Base-by-base conservation (phyloP, 2,329 filamentous ascomycete genomes). In the Colletotrichum tabaci region DNA sequence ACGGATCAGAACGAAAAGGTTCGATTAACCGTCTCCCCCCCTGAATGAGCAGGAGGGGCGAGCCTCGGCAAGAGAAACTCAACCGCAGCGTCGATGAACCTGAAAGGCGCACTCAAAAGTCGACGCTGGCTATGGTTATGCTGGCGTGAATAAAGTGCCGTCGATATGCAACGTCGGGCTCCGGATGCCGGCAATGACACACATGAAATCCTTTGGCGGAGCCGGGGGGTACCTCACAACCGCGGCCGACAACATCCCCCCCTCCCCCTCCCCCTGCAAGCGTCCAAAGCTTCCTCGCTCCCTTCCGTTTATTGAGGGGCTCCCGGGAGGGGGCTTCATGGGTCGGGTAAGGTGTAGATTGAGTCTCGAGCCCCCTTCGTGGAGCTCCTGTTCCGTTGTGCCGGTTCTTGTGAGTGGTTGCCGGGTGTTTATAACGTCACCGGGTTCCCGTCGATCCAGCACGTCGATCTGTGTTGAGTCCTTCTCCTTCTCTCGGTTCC, bases 291-390 rank as follows among this genome's bases (percentile, higher is more conserved):
- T 55, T 60, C 16, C 55, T 70, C 63, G 62, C 55, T 56, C 55
- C 61, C 49, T 55, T 61, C 50, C 57, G 47, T 42, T 61, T 30
- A 69, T 70, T 56, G 55, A 70, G 62, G 67, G 66, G 66, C 23
- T 46, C 53, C 46, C 26, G 26, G 30, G 30, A 9, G 61, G 66
- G 61, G 53, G 21, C 40, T 26, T 16, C 9, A 60, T 60, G 56
- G 56, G 56, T 60, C 61, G 16, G 42, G 67, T 66, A 49, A 61
- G 62, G 40, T 50, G 49, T 70, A 70, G 47, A 66, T 66, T 66
- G 53, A 66, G 16, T 64, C 2, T 16, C 26, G 13, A 26, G 4
- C 8, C 55, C 61, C 49, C 55, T 55, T 61, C 35, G 2, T 8
- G 38, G 53, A 18, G 40, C 44, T 8, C 18, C 16, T 50, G 42